A percentile compares a stretch with the other conserved stretches of the same genome.
Conservation (phyloP, 169 alveolate species). For the Cryptosporidium sp. region DNA sequence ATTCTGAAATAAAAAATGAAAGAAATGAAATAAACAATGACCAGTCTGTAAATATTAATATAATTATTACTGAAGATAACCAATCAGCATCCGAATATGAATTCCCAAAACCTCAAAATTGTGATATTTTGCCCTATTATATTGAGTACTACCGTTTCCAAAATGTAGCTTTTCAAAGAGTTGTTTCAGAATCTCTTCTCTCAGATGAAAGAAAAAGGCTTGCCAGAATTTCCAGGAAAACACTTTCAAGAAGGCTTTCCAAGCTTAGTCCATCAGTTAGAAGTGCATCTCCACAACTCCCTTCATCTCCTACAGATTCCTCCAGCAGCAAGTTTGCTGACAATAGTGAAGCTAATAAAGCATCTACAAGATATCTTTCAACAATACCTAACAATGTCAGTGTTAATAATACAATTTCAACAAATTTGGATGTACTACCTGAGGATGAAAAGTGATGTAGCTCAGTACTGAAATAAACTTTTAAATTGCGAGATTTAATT, state of each 20-base stretch:
- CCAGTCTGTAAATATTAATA: conserved; percentile 26
- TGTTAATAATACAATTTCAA: not conserved
- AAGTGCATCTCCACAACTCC: conserved; percentile 69
- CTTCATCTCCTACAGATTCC: conserved; percentile 69
- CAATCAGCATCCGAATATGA: conserved; percentile 5
- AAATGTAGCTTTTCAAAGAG: conserved; percentile 76
- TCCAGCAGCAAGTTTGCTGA: conserved; percentile 13
- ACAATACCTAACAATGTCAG: not conserved
- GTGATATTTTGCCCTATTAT: conserved; percentile 54
- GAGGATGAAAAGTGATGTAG: conserved; percentile 10
- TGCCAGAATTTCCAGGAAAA: conserved; percentile 66
- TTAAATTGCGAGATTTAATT: not conserved
- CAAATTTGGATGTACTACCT: conserved; percentile 16
- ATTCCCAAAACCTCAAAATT: conserved; percentile 18
- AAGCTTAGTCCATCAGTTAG: conserved; percentile 72
- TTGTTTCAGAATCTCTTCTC: conserved; percentile 70
- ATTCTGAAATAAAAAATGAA: conserved; percentile 2
- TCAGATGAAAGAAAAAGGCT: conserved; percentile 74
- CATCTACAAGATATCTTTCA: conserved; percentile 2
- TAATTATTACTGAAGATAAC: conserved; percentile 19
- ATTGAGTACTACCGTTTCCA: conserved; percentile 75
- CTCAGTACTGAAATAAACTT: not conserved
- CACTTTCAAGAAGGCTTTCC: conserved; percentile 65
- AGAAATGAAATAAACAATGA: conserved; percentile 21
- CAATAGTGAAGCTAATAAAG: not conserved